phyloP scores from a whole-genome alignment of 805 yeast genomes.

The Komagataella ulmi region DNA sequence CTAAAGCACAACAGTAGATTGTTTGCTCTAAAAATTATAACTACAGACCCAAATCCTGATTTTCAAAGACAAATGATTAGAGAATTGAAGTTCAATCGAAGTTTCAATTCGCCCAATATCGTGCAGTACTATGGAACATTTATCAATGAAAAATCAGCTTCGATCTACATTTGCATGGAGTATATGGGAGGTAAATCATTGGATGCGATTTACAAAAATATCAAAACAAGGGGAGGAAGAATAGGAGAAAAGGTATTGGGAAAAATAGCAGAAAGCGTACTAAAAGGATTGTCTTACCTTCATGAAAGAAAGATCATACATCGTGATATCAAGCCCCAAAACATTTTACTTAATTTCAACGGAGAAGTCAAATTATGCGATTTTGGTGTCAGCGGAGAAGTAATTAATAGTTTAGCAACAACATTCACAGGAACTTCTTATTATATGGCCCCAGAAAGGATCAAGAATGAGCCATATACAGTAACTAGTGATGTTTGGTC shows the following conservation, averaged over 20 bases:
- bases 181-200: conserved; percentile 89
- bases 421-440: conserved; percentile 96
- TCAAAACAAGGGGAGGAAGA: conserved; percentile 63
- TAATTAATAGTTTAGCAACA: conserved; percentile 87
- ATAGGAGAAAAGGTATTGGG: conserved; percentile 91
- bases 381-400: conserved; percentile 96
- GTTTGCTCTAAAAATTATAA: conserved; percentile 74
- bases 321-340: conserved; percentile 93
- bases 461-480: conserved; percentile 89
- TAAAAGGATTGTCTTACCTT: conserved; percentile 74
- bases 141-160: conserved; percentile 57
- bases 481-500: conserved; percentile 98
- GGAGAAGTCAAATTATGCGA: conserved; percentile 93
- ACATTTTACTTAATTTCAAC: conserved; percentile 56
- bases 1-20: conserved; percentile 44
- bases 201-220: conserved; percentile 80
- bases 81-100: conserved; percentile 78
- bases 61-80: conserved; percentile 82
- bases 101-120: conserved; percentile 72
- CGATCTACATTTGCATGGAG: conserved; percentile 93
- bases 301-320: conserved; percentile 85
- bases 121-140: conserved; percentile 92
- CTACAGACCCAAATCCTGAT: conserved; percentile 71
- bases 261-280: conserved; percentile 74
- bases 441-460: conserved; percentile 98